Evolutionary conservation across 768 basidiomycete genomes (phyloP).

Genomic region (Panellus pusillus): DNA sequence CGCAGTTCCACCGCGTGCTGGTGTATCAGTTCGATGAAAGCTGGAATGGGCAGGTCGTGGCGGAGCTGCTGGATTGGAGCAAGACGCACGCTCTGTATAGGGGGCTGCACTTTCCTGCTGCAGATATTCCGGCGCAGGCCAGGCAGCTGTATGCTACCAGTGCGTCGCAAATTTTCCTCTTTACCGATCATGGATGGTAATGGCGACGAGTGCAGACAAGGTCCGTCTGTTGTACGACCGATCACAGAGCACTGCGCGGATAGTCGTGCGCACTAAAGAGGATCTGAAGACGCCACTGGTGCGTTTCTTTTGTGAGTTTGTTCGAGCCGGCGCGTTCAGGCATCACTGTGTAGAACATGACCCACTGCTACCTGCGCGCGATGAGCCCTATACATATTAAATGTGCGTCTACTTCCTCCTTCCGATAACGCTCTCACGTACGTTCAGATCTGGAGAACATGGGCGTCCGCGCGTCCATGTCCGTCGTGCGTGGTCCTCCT

Average conservation of each 20-base stretch:
- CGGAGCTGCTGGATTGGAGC: constrained; percentile 79
- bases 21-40: constrained; percentile 80
- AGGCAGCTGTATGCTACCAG: constrained; percentile 68
- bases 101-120: constrained; percentile 70
- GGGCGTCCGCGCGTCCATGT: constrained; percentile 84
- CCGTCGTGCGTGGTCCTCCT: constrained; percentile 52
- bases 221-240: constrained; percentile 77
- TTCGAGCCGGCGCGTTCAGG: no score
- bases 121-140: constrained; percentile 71
- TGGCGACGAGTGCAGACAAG: constrained; percentile 48
- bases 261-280: constrained; percentile 59
- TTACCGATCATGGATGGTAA: background rate
- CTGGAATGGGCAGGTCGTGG: constrained; percentile 80
- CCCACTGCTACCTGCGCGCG: constrained; percentile 79
- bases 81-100: constrained; percentile 71
- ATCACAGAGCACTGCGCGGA: constrained; percentile 67
- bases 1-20: constrained; percentile 79
- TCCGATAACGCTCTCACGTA: background rate
- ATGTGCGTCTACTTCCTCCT: constrained; percentile 42
- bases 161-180: constrained; percentile 28
- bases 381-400: constrained; percentile 87
- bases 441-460: constrained; percentile 69
- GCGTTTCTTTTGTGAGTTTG: constrained; percentile 20
- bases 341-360: constrained; percentile 59
- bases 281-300: constrained; percentile 72